Evolutionary conservation across 164 flowering plant genomes (phyloP).

Genomic region (Vitis rotundifolia): DNA sequence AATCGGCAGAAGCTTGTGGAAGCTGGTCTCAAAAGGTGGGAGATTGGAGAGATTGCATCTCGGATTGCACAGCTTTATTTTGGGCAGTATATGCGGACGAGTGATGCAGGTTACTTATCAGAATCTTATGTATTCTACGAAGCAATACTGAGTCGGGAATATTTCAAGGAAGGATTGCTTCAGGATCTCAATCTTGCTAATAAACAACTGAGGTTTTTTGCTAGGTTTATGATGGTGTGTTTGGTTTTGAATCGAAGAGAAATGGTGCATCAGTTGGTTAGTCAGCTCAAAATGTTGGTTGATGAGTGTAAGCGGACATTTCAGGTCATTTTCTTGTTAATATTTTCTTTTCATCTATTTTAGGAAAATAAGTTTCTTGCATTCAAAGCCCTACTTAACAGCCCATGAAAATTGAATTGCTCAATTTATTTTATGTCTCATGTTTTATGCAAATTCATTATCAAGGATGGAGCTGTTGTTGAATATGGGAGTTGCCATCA

Average conservation of each 20-base stretch:
- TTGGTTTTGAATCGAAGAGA: constrained; percentile 76
- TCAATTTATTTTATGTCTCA: not conserved
- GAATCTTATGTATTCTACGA: constrained; percentile 87
- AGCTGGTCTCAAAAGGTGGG: constrained; percentile 89
- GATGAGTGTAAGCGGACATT: constrained; percentile 80
- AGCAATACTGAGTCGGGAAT: constrained; percentile 78
- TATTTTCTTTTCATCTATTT: not conserved
- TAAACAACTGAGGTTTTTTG: constrained; percentile 85
- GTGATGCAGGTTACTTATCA: constrained; percentile 73
- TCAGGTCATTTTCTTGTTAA: constrained; percentile 46
- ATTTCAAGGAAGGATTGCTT: constrained; percentile 73
- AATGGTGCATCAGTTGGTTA: constrained; percentile 69
- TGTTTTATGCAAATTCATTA: not conserved
- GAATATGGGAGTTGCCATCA: too few species aligned
- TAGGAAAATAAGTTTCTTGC: too few species aligned
- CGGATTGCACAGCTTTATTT: constrained; percentile 89
- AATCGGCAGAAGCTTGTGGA: constrained; percentile 85
- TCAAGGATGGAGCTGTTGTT: not conserved
- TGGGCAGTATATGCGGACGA: constrained; percentile 83
- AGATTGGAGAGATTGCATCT: constrained; percentile 95
- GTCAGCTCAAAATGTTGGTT: constrained; percentile 61
- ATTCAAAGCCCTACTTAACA: too few species aligned
- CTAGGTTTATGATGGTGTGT: constrained; percentile 82
- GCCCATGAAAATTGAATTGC: not conserved
- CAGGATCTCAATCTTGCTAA: constrained; percentile 66